A percentile compares a stretch with the other conserved stretches of the same genome.
Conservation (phyloP, 352 stramenopile species). For the Albugo candida region DNA sequence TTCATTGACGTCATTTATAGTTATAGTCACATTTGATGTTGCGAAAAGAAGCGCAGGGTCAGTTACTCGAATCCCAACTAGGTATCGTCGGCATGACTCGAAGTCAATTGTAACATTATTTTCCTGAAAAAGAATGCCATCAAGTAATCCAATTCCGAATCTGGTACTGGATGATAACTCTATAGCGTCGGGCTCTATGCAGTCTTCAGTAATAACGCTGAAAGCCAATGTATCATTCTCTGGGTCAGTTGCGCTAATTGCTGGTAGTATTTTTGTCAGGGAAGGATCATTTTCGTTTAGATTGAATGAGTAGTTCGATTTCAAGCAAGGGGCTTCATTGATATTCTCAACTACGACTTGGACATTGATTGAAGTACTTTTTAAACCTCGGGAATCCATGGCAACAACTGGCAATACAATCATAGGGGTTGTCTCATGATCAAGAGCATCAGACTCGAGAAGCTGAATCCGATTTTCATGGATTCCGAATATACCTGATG, state of each 20-base stretch:
- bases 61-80: conserved; percentile 6
- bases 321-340: conserved; percentile 16
- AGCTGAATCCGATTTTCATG: background rate
- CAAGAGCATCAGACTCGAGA: background rate
- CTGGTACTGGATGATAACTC: background rate
- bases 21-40: conserved; percentile 6
- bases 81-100: conserved; percentile 8
- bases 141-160: conserved; percentile 22
- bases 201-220: conserved; percentile 11
- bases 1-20: conserved; percentile 18
- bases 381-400: conserved; percentile 4
- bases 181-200: too few species aligned
- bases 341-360: conserved; percentile 12
- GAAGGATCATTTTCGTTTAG: conserved; percentile 15
- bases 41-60: conserved; percentile 7
- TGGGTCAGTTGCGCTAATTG: conserved; percentile 11
- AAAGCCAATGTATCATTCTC: conserved; percentile 13
- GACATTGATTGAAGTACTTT: conserved; percentile 5
- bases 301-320: background rate
- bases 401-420: conserved; percentile 7
- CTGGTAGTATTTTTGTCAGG: conserved; percentile 5
- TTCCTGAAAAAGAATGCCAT: conserved; percentile 18
- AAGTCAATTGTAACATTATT: conserved; percentile 13
- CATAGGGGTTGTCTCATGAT: conserved; percentile 7
- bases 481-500: background rate